These are phyloP conservation scores for Phalaenopsis equestris DNA, from an alignment of 106 monocot species.

Conservation along the genomic window DNA sequence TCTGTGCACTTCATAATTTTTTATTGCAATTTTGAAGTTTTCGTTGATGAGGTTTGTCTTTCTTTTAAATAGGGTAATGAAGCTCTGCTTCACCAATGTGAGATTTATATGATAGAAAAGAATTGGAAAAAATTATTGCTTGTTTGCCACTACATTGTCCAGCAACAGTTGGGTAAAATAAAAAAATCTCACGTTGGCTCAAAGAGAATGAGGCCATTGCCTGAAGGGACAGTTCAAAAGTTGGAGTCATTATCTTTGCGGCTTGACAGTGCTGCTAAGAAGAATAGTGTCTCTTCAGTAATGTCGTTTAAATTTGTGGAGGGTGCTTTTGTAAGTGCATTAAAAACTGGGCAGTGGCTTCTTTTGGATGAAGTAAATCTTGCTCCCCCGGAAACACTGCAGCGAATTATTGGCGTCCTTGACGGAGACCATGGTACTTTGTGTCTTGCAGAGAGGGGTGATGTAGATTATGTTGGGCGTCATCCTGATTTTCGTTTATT, in stretches of 20 bases:
- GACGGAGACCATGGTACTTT: slow-evolving; percentile 75
- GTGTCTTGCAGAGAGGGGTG: slow-evolving; percentile 89
- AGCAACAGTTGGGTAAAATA: slow-evolving; percentile 15
- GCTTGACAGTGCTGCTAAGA: slow-evolving; percentile 52
- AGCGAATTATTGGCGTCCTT: slow-evolving; percentile 75
- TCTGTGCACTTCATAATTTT: neutral
- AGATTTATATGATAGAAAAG: slow-evolving; percentile 44
- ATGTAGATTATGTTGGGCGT: slow-evolving; percentile 62
- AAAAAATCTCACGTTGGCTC: slow-evolving; percentile 19
- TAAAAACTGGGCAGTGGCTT: slow-evolving; percentile 85
- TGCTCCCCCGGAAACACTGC: slow-evolving; percentile 81
- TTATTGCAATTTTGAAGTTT: neutral
- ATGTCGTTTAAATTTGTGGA: slow-evolving; percentile 89
- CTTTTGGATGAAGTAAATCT: slow-evolving; percentile 98
- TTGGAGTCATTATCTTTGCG: slow-evolving; percentile 61
- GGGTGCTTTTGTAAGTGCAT: slow-evolving; percentile 87
- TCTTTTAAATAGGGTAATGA: slow-evolving; percentile 44
- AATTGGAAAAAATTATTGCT: slow-evolving; percentile 72
- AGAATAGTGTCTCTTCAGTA: slow-evolving; percentile 40
- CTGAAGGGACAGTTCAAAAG: slow-evolving; percentile 26
- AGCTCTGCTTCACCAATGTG: slow-evolving; percentile 38
- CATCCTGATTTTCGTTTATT: slow-evolving; percentile 76
- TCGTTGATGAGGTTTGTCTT: neutral
- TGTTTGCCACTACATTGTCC: slow-evolving; percentile 23
- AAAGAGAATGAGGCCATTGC: slow-evolving; percentile 63